Conservation (phyloP, 768 basidiomycete genomes). For the Termitomyces titanicus region DNA sequence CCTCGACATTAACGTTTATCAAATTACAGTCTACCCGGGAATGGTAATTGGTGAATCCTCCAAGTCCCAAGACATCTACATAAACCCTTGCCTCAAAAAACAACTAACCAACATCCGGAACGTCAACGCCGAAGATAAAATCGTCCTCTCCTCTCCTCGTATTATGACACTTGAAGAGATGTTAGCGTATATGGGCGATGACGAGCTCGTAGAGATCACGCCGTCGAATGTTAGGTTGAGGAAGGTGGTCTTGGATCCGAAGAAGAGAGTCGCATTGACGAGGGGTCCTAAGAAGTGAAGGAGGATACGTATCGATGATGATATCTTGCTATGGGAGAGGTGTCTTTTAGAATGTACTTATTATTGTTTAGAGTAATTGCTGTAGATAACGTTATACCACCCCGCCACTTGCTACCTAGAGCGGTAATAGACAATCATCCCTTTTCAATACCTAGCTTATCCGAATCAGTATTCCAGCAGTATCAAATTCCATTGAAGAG, state of each 20-base stretch:
- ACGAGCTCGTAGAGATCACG: constrained; percentile 46
- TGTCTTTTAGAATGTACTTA: too few species aligned
- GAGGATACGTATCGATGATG: not conserved
- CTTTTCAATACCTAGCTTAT: not conserved
- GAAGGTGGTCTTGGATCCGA: constrained; percentile 23
- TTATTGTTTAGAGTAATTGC: not conserved
- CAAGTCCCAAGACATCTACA: constrained; percentile 41
- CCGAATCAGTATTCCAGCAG: too few species aligned
- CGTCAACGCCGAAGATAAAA: constrained; percentile 46
- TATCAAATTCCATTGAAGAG: too few species aligned
- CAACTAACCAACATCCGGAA: constrained; percentile 48
- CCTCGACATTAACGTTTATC: not conserved
- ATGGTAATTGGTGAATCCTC: constrained; percentile 51
- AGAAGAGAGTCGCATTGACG: too few species aligned
- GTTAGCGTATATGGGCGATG: constrained; percentile 46
- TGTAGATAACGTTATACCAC: not conserved
- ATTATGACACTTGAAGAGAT: constrained; percentile 44
- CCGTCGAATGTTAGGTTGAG: constrained; percentile 37
- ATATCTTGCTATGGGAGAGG: too few species aligned
- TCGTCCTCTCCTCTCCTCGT: constrained; percentile 40
- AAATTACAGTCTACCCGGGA: constrained; percentile 39
- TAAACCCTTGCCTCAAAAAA: constrained; percentile 47
- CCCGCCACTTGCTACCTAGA: not conserved
- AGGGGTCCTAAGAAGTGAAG: too few species aligned
- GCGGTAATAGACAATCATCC: not conserved